These are phyloP conservation scores for Mycena olivaceomarginata DNA, from an alignment of 768 basidiomycete genomes.

Conservation along the genomic window DNA sequence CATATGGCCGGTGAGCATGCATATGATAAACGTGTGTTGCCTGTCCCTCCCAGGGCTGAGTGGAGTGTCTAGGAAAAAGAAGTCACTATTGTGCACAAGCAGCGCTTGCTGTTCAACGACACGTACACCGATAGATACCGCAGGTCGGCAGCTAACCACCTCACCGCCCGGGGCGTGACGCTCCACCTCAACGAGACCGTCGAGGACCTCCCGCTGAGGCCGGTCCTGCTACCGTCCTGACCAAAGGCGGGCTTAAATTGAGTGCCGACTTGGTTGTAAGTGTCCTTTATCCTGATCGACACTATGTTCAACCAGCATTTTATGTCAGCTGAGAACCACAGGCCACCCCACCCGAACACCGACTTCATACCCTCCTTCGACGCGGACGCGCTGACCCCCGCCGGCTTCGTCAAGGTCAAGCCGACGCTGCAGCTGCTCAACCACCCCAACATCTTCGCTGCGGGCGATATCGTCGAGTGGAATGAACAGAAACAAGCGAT, in stretches of 20 bases:
- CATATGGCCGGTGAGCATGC: conserved; percentile 37
- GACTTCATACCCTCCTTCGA: conserved; percentile 53
- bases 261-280: conserved; percentile 67
- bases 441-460: conserved; percentile 76
- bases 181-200: conserved; percentile 61
- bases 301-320: background rate
- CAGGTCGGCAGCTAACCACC: conserved; percentile 57
- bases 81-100: conserved; percentile 69
- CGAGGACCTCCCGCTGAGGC: conserved; percentile 54
- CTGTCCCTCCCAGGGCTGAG: background rate
- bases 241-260: conserved; percentile 60
- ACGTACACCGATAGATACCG: conserved; percentile 67
- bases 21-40: background rate
- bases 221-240: conserved; percentile 55
- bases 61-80: conserved; percentile 41
- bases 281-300: background rate
- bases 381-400: conserved; percentile 56
- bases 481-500: conserved; percentile 75
- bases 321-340: conserved; percentile 30
- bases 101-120: conserved; percentile 62
- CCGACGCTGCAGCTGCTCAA: conserved; percentile 74
- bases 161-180: conserved; percentile 57
- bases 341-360: conserved; percentile 56
- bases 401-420: conserved; percentile 69
- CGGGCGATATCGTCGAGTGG: conserved; percentile 80